phyloP scores from a whole-genome alignment of 2,329 filamentous ascomycete genomes.

The Dendryphion nanum region DNA sequence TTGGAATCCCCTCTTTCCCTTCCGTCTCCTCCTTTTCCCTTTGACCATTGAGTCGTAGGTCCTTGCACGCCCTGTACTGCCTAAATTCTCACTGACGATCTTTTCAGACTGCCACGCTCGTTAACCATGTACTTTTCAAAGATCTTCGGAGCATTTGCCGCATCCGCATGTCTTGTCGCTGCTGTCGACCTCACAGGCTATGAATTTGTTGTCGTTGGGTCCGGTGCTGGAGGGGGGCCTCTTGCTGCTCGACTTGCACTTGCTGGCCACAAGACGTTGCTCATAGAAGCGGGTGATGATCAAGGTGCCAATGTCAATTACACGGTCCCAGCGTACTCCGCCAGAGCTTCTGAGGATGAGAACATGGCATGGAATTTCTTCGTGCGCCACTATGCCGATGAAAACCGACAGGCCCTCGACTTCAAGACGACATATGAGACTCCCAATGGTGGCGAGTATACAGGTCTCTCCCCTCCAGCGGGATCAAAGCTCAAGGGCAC shows the following conservation, averaged over 20 bases:
- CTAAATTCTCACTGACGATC: no score
- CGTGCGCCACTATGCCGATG: slow-evolving; percentile 60
- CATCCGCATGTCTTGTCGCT: neutral
- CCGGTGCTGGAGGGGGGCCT: slow-evolving; percentile 36
- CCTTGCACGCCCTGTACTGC: no score
- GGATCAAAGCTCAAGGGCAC: slow-evolving; percentile 55
- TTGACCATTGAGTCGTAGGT: no score
- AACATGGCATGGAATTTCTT: slow-evolving; percentile 63
- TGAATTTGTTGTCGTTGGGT: slow-evolving; percentile 63
- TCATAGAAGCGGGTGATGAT: slow-evolving; percentile 62
- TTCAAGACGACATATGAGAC: slow-evolving; percentile 59
- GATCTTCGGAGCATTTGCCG: neutral
- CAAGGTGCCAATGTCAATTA: slow-evolving; percentile 52
- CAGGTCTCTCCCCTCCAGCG: slow-evolving; percentile 52
- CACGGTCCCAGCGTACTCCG: slow-evolving; percentile 55
- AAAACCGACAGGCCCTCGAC: slow-evolving; percentile 53
- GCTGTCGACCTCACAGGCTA: slow-evolving; percentile 38
- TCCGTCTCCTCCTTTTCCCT: no score
- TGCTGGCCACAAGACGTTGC: slow-evolving; percentile 59
- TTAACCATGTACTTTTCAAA: neutral
- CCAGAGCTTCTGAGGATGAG: slow-evolving; percentile 55
- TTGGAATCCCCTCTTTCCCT: no score
- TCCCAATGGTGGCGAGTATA: slow-evolving; percentile 39
- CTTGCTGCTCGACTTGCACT: slow-evolving; percentile 56
- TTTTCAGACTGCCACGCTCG: no score